phyloP scores from a whole-genome alignment of 2,329 filamentous ascomycete genomes.

The Colletotrichum viniferum region DNA sequence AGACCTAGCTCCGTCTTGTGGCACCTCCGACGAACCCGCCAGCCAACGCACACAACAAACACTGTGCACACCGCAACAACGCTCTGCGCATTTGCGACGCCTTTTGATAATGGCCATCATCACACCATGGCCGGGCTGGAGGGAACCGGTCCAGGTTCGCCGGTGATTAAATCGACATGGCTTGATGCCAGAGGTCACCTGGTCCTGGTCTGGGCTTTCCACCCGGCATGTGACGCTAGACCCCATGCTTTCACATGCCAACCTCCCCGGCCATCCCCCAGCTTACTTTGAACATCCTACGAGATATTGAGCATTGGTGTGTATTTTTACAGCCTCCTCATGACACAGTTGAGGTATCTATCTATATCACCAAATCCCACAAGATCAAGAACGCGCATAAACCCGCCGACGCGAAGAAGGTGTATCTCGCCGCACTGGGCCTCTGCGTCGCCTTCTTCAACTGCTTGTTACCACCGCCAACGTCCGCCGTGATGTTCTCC shows the following conservation, averaged over 20 bases:
- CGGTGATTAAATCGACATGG: background rate
- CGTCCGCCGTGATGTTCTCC: conserved; percentile 80
- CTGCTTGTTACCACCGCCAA: conserved; percentile 88
- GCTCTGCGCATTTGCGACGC: background rate
- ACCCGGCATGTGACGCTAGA: conserved; percentile 11
- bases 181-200: conserved; percentile 1
- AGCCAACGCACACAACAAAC: background rate
- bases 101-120: background rate
- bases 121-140: background rate
- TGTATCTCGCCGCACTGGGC: conserved; percentile 74
- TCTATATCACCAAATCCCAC: conserved; percentile 73
- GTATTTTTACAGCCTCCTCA: background rate
- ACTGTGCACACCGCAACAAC: background rate
- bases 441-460: conserved; percentile 81
- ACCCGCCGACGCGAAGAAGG: conserved; percentile 80
- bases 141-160: background rate
- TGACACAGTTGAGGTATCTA: background rate
- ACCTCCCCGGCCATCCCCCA: background rate
- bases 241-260: conserved; percentile 5
- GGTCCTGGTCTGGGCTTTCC: background rate
- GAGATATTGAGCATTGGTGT: background rate
- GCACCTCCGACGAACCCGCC: background rate
- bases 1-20: background rate
- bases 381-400: conserved; percentile 76
- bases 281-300: background rate